phyloP scores from a whole-genome alignment of 352 stramenopile species.

The Phytophthora melonis region DNA sequence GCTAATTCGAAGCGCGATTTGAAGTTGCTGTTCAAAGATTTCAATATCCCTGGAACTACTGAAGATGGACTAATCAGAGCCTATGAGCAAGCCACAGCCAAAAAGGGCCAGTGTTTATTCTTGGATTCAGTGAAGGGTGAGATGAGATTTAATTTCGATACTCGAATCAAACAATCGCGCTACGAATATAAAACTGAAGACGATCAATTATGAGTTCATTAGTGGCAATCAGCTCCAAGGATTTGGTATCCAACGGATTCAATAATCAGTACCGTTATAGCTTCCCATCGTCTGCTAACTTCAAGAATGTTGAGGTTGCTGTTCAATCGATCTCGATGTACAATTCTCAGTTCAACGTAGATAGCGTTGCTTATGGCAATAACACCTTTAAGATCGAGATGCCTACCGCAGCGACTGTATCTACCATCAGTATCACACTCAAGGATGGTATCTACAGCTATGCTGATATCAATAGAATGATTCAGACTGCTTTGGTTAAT shows the following conservation, averaged over 20 bases:
- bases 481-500: no score
- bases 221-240: neutral
- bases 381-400: constrained; percentile 1
- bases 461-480: no score
- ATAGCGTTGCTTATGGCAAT: neutral
- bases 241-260: neutral
- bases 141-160: constrained; percentile 6
- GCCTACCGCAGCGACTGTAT: neutral
- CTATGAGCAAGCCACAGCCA: no score
- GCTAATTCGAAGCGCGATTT: neutral
- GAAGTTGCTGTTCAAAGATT: no score
- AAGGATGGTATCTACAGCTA: constrained; percentile 11
- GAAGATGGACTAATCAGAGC: no score
- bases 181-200: constrained; percentile 1
- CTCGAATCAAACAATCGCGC: neutral
- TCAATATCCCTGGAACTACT: no score
- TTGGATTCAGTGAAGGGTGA: constrained; percentile 3
- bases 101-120: neutral
- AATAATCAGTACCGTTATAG: neutral
- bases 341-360: neutral
- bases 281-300: neutral
- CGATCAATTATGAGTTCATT: neutral
- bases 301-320: neutral
- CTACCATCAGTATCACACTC: neutral
- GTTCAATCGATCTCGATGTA: constrained; percentile 13